A percentile compares a stretch with the other conserved stretches of the same genome.
phyloP scores from a whole-genome alignment of 192 early-diverging fungal genomes.

The Backusella australiensis region DNA sequence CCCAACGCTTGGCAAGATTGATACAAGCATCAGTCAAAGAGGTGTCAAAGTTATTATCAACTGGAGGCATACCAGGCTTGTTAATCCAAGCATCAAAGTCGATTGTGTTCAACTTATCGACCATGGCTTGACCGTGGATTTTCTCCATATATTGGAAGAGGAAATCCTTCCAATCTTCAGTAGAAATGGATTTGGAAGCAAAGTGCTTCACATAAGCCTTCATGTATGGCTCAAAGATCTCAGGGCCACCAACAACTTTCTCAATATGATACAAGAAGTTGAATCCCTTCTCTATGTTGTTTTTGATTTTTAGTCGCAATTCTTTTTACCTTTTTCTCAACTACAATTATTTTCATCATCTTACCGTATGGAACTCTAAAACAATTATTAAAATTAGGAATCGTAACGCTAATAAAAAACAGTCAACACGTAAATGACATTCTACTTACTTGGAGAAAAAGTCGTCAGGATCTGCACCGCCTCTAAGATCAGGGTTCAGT shows the following conservation, averaged over 20 bases:
- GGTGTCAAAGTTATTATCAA: constrained; percentile 81
- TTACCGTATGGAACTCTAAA: constrained; percentile 75
- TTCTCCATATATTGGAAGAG: constrained; percentile 78
- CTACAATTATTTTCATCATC: not conserved
- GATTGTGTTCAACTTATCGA: constrained; percentile 69
- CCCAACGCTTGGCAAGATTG: constrained; percentile 78
- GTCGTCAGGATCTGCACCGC: constrained; percentile 81
- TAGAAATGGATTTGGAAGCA: constrained; percentile 85
- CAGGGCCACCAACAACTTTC: constrained; percentile 77
- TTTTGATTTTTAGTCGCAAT: constrained; percentile 8
- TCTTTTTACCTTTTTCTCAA: not conserved
- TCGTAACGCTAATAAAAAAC: not conserved
- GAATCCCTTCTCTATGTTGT: constrained; percentile 88
- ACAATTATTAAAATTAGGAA: not conserved
- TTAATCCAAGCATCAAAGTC: constrained; percentile 93
- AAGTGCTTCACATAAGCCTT: constrained; percentile 80
- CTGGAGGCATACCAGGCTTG: constrained; percentile 87
- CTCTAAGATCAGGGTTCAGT: constrained; percentile 68
- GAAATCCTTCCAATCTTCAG: constrained; percentile 83
- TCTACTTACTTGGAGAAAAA: constrained; percentile 52
- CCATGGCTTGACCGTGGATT: constrained; percentile 60
- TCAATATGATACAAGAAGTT: constrained; percentile 94
- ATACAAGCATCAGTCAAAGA: constrained; percentile 80
- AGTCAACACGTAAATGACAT: not conserved
- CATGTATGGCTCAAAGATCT: constrained; percentile 85